A percentile compares a stretch with the other conserved stretches of the same genome.
phyloP scores from a whole-genome alignment of 352 stramenopile genomes.

The Phytophthora europaea region DNA sequence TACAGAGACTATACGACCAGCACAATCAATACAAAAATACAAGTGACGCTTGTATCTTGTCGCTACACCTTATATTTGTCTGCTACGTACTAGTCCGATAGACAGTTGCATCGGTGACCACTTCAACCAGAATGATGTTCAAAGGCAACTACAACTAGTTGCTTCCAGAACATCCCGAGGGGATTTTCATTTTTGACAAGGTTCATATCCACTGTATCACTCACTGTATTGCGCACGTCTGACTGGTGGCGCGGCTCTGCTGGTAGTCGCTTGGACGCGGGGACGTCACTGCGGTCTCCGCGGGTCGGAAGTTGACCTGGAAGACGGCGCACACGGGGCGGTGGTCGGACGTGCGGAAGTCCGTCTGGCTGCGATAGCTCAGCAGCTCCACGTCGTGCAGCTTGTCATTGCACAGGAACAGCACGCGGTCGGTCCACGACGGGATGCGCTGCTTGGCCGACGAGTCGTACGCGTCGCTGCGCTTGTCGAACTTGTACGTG shows the following conservation, averaged over 20 bases:
- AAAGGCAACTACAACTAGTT: not conserved
- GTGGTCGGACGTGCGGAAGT: constrained; percentile 81
- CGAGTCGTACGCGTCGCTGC: constrained; percentile 93
- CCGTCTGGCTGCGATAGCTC: constrained; percentile 74
- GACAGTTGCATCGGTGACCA: not conserved
- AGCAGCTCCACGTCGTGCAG: constrained; percentile 60
- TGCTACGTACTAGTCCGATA: not conserved
- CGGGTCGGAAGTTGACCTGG: constrained; percentile 52
- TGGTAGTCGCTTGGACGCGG: constrained; percentile 14
- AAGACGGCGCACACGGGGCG: constrained; percentile 77
- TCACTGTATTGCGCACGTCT: constrained; percentile 30
- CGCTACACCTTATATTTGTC: not conserved
- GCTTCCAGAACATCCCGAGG: not conserved
- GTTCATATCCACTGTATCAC: not conserved
- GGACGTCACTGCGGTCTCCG: constrained; percentile 1
- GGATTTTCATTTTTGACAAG: not conserved
- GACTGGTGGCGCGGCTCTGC: constrained; percentile 24
- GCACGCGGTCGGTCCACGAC: constrained; percentile 97
- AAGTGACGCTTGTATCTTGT: too few species aligned
- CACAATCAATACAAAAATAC: not conserved
- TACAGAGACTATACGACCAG: not conserved
- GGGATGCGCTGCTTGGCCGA: constrained; percentile 95
- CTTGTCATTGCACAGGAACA: constrained; percentile 80
- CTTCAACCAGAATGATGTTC: constrained; percentile 2
- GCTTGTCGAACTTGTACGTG: constrained; percentile 98